These are phyloP conservation scores for Aspergillus calidoustus DNA, from an alignment of 2,329 filamentous ascomycete genomes.

Conservation along the genomic window DNA sequence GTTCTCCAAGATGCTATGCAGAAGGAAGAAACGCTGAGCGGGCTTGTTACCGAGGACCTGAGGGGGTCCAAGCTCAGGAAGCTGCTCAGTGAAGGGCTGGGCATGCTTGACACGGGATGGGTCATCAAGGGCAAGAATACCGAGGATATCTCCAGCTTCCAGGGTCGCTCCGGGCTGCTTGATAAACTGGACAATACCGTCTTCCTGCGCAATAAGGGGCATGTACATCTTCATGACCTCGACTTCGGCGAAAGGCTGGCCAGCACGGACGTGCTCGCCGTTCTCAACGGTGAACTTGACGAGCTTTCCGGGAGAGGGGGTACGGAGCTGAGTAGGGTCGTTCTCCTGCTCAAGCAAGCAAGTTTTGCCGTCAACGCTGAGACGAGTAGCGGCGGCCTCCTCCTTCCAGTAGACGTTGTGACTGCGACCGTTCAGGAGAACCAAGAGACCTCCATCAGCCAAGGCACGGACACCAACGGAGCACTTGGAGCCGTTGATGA, in stretches of 20 bases:
- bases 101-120: slow-evolving; percentile 96
- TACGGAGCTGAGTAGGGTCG: slow-evolving; percentile 94
- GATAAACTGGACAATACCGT: slow-evolving; percentile 95
- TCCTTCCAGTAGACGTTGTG: slow-evolving; percentile 99
- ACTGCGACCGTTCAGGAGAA: slow-evolving; percentile 87
- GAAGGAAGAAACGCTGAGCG: slow-evolving; percentile 79
- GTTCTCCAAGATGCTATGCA: slow-evolving; percentile 78
- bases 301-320: slow-evolving; percentile 93
- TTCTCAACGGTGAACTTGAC: slow-evolving; percentile 98
- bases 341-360: slow-evolving; percentile 98
- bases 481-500: slow-evolving; percentile 98
- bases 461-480: slow-evolving; percentile 89
- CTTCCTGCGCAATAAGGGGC: slow-evolving; percentile 92
- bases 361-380: slow-evolving; percentile 98
- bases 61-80: slow-evolving; percentile 84
- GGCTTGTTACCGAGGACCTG: slow-evolving; percentile 90
- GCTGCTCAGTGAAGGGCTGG: slow-evolving; percentile 87
- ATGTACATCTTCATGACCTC: slow-evolving; percentile 99
- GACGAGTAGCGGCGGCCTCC: slow-evolving; percentile 90
- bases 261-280: slow-evolving; percentile 87
- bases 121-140: slow-evolving; percentile 93
- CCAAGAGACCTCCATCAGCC: slow-evolving; percentile 88
- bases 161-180: slow-evolving; percentile 99
- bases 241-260: slow-evolving; percentile 92
- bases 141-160: slow-evolving; percentile 97